phyloP scores from a whole-genome alignment of 2,329 filamentous ascomycete genomes.

The Fusarium sp. region DNA sequence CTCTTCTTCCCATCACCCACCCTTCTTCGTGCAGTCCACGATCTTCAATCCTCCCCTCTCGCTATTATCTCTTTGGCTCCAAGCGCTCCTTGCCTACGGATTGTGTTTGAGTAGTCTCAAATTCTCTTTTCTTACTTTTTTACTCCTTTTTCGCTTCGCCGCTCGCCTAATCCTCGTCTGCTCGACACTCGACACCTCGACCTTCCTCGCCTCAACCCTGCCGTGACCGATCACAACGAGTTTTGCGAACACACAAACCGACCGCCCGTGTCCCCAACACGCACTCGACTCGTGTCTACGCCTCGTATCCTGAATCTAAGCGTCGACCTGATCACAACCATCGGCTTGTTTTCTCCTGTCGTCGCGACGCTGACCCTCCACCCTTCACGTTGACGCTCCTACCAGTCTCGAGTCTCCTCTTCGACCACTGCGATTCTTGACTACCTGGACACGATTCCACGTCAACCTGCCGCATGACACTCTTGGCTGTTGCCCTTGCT shows the following conservation, averaged over 20 bases:
- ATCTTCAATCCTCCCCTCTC: conserved; percentile 43
- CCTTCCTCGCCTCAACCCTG: conserved; percentile 42
- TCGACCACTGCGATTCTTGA: conserved; percentile 34
- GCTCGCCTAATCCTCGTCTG: conserved; percentile 31
- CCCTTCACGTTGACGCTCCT: conserved; percentile 34
- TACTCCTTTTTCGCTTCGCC: conserved; percentile 12
- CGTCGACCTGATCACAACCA: conserved; percentile 12
- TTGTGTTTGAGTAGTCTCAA: conserved; percentile 46
- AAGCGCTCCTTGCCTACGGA: conserved; percentile 34
- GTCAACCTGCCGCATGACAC: conserved; percentile 41
- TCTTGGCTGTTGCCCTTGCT: conserved; percentile 27
- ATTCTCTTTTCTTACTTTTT: conserved; percentile 26
- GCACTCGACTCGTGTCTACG: conserved; percentile 36
- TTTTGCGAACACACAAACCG: conserved; percentile 48
- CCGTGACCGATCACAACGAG: conserved; percentile 47
- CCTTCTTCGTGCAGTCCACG: conserved; percentile 51
- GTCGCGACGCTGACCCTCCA: conserved; percentile 33
- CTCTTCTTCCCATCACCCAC: conserved; percentile 50
- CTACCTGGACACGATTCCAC: conserved; percentile 7
- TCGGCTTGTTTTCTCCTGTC: conserved; percentile 22
- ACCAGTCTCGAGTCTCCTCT: conserved; percentile 29
- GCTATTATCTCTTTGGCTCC: conserved; percentile 38
- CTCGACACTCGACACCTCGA: conserved; percentile 44
- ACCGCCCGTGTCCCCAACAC: conserved; percentile 41
- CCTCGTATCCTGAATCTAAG: conserved; percentile 27